Evolutionary conservation across 352 stramenopile species (phyloP).

Genomic region (Pythium chondricola): DNA sequence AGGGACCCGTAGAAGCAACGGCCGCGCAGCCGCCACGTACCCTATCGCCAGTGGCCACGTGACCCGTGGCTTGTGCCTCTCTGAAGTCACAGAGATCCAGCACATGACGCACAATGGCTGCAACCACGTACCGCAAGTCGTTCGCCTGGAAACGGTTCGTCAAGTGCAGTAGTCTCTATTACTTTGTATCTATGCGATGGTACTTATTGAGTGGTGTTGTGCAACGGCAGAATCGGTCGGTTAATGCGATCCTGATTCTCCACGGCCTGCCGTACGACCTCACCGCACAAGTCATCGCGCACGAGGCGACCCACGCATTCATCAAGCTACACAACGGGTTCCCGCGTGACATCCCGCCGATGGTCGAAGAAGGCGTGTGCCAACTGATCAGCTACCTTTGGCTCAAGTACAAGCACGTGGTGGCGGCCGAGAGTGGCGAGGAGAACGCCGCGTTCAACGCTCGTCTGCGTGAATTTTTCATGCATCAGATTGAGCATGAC

Average conservation of each 20-base stretch:
- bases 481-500: slow-evolving; percentile 58
- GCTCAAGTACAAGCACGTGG: slow-evolving; percentile 64
- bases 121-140: slow-evolving; percentile 30
- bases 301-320: slow-evolving; percentile 70
- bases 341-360: slow-evolving; percentile 22
- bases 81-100: slow-evolving; percentile 44
- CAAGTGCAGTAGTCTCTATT: too few species aligned
- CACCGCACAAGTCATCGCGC: slow-evolving; percentile 58
- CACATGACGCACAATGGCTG: slow-evolving; percentile 41
- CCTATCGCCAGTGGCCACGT: slow-evolving; percentile 17
- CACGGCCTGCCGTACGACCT: slow-evolving; percentile 72
- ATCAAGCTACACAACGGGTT: slow-evolving; percentile 71
- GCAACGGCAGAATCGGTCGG: slow-evolving; percentile 52
- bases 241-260: slow-evolving; percentile 67
- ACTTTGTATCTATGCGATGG: too few species aligned
- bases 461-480: slow-evolving; percentile 55
- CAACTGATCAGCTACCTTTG: slow-evolving; percentile 75
- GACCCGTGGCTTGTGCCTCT: slow-evolving; percentile 47
- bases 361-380: slow-evolving; percentile 65
- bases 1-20: slow-evolving; percentile 6
- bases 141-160: slow-evolving; percentile 43
- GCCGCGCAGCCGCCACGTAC: slow-evolving; percentile 25
- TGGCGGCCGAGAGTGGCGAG: slow-evolving; percentile 31
- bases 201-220: too few species aligned
- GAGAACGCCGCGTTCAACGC: slow-evolving; percentile 24